Evolutionary conservation across 805 yeast genomes (phyloP), one percentile per base, ranked within the genome.

Genomic region (Candida maris): DNA sequence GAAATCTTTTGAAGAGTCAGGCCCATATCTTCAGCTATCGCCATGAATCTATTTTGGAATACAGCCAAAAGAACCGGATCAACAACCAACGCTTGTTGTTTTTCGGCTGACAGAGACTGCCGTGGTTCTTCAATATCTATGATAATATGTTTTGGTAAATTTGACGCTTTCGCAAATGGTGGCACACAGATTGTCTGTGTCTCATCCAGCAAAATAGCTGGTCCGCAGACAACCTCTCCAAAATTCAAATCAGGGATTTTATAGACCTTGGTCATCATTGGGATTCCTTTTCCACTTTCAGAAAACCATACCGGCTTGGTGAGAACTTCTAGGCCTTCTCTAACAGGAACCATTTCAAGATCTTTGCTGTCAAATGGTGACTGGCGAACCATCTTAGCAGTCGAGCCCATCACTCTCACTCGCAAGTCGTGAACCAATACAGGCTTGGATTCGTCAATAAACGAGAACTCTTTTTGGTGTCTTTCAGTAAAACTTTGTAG

Each of bases 231-330:
- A 80, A 57, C 7, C 68, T 66, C 9, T 65, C 72, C 34, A 80
- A 59, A 19, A 6, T 27, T 16, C 7, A 41, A 31, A 14, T 41
- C 39, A 3, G 41, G 36, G 7, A 41, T 37, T 24, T 64, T 50
- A 52, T 61, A 81, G 4, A 80, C 68, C 24, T 21, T 21, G 12
- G 24, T 21, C 10, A 9, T 12, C 42, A 85, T 62, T 89, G 91
- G 37, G 84, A 77, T 47, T 79, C 87, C 2, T 89, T 89, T 2
- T 89, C 93, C 8, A 81, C 89, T 5, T 68, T 73, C 52, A 81
- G 82, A 21, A 79, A 59, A 6, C 85, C 85, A 52, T 66, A 66
- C 35, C 79, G 55, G 35, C 73, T 73, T 2, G 83, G 39, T 79
- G 73, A 24, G 31, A 8, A 32, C 32, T 19, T 23, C 36, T n/a